Evolutionary conservation across 768 basidiomycete genomes (phyloP), one percentile per base, ranked within the genome.

Genomic region (Suillus hirtellus): DNA sequence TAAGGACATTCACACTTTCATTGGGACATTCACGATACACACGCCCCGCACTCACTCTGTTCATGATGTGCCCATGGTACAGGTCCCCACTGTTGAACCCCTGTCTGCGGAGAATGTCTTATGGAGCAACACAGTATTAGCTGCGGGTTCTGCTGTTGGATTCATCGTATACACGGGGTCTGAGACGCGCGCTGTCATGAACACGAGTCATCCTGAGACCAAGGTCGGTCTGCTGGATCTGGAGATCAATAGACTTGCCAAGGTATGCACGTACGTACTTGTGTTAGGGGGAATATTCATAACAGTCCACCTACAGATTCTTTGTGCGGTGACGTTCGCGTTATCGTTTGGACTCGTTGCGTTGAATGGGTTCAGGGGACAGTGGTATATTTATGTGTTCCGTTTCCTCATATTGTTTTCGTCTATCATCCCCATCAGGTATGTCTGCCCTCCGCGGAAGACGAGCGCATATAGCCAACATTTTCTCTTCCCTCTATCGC

Each of bases 381-480:
- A 86, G 54, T 98, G 96, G 93, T 96, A 95, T 73, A 89, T 98
- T 67, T 98, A 98, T 71, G 89, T 98, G 37, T 91, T 98, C 78
- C 86, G 97, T 21, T 99, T 99, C 76, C 81, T 99, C 60, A 99
- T 99, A 71, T 82, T 99, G 24, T 99, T 99, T 78, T 98, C 96
- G 56, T 96, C 95, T 35, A 99, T 99, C 75, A 99, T 99, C 71
- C 96, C 97, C 31, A 99, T 99, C 78, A 96, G 95, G 96, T 93
- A 58, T 61, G 89, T 74, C 49, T n/a, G 49, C 10, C 15, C 17
- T 47, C 40, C 35, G 37, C 56, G 2, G 52, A 53, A 53, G 35
- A 35, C 9, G 52, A 35, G 19, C 5, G 17, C 31, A 53, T 19
- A 34, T 53, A 35, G 5, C 10, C 52, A 11, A 17, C n/a, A 59